Evolutionary conservation across 305 asterid species (phyloP).

Genomic region (Rubia tinctorum): DNA sequence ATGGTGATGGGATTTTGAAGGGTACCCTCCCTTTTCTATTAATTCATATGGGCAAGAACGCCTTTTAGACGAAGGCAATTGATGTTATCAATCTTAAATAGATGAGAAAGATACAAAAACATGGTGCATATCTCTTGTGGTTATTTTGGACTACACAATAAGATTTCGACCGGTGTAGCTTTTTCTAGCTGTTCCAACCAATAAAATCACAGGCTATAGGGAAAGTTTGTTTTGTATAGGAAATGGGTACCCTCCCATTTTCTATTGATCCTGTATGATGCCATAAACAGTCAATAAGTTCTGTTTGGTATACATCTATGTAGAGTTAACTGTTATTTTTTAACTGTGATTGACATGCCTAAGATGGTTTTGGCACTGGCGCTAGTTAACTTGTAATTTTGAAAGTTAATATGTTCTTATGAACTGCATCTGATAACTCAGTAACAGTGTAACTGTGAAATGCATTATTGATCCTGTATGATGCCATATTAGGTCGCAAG

Average conservation of each 20-base stretch:
- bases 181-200: too few species aligned
- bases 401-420: neutral
- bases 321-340: neutral
- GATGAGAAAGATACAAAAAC: too few species aligned
- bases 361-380: neutral
- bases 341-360: neutral
- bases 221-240: neutral
- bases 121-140: too few species aligned
- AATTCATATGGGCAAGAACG: too few species aligned
- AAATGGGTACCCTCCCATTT: neutral
- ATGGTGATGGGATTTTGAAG: too few species aligned
- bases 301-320: neutral
- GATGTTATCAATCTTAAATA: too few species aligned
- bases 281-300: neutral
- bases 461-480: neutral
- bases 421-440: neutral
- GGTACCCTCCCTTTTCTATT: too few species aligned
- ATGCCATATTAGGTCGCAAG: constrained; percentile 51
- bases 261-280: neutral
- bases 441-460: neutral
- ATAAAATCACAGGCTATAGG: too few species aligned
- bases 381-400: neutral
- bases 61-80: too few species aligned
- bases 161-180: too few species aligned
- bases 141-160: too few species aligned